Conservation (phyloP, 495 filamentous ascomycete genomes). For the Xylaria curta region DNA sequence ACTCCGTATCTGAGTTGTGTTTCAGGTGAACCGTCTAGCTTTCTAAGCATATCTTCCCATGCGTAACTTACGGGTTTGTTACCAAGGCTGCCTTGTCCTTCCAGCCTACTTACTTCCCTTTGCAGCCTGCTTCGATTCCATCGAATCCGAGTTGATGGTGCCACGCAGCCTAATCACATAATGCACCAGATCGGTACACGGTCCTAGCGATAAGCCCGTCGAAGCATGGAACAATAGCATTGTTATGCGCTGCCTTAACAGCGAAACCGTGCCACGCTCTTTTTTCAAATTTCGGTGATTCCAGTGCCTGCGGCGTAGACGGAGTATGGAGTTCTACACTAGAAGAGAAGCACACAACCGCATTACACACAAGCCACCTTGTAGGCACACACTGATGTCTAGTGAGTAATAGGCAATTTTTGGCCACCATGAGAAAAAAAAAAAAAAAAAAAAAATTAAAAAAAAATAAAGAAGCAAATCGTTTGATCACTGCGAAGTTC, state of each 20-base stretch:
- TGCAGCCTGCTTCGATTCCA: background rate
- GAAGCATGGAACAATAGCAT: background rate
- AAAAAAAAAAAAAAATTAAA: no score
- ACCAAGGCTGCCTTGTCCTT: background rate
- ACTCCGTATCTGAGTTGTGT: background rate
- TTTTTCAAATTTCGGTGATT: background rate
- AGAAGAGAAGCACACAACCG: background rate
- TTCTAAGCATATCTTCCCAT: background rate
- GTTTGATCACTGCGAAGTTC: background rate
- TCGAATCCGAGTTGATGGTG: background rate
- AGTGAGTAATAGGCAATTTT: background rate
- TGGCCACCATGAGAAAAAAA: no score
- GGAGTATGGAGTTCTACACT: background rate
- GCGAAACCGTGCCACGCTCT: background rate
- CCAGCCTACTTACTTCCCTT: background rate
- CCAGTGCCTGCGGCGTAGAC: background rate
- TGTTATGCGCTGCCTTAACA: background rate
- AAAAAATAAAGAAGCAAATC: no score
- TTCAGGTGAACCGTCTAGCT: background rate
- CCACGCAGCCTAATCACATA: background rate
- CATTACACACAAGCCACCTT: constrained; percentile 2
- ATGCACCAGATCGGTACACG: background rate
- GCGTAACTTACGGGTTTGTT: background rate
- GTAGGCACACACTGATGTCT: background rate
- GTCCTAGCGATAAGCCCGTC: background rate